Evolutionary conservation across 768 basidiomycete genomes (phyloP).

Genomic region (Suillus tomentosus): DNA sequence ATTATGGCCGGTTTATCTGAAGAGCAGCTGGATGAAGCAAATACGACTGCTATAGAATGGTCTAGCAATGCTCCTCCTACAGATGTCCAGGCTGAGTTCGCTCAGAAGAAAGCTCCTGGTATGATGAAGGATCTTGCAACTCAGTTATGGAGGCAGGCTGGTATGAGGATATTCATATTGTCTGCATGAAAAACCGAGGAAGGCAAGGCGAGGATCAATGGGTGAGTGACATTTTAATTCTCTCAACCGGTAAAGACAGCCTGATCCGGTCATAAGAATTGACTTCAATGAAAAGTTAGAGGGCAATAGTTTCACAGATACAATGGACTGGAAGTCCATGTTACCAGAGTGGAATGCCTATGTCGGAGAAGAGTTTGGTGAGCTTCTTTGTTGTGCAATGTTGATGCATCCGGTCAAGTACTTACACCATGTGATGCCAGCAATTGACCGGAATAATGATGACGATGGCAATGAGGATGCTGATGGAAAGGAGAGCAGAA

Average conservation of each 20-base stretch:
- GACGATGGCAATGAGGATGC: not conserved
- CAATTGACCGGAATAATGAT: not conserved
- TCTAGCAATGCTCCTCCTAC: not conserved
- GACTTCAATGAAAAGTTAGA: not conserved
- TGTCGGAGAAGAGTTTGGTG: not conserved
- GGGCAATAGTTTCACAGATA: not conserved
- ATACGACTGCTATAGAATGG: not conserved
- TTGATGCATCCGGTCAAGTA: not conserved
- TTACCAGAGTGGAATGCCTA: not conserved
- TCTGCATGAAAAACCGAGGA: not conserved
- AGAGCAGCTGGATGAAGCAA: too few relatives aligned
- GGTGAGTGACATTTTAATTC: not conserved
- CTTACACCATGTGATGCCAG: not conserved
- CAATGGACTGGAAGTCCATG: too few relatives aligned
- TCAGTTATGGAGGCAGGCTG: constrained; percentile 4
- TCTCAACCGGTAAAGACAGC: not conserved
- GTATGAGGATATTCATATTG: constrained; percentile 3
- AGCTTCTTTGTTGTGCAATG: not conserved
- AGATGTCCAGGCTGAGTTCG: not conserved
- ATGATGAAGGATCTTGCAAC: not conserved
- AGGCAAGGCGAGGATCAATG: not conserved
- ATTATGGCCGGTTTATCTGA: not conserved
- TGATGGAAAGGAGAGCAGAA: not conserved
- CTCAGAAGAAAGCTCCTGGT: not conserved
- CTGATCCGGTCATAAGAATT: not conserved